Evolutionary conservation across 2,329 filamentous ascomycete genomes (phyloP).

Genomic region (Tolypocladium endophyticum): DNA sequence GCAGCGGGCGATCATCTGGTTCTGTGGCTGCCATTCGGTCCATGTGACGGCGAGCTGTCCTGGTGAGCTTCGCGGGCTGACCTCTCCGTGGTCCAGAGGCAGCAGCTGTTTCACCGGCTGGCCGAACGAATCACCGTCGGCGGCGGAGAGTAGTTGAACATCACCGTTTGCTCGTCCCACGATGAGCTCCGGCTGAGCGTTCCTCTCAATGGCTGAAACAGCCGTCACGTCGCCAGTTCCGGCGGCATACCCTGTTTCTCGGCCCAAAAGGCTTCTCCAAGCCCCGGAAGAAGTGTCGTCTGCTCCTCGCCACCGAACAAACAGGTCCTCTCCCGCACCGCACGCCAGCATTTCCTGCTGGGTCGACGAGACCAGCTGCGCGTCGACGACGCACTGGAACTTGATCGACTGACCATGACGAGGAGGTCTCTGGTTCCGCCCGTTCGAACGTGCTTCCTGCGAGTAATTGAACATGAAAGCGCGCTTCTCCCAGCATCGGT

Average conservation of each 20-base stretch:
- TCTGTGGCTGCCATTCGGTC: constrained; percentile 20
- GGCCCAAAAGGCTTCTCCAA: constrained; percentile 30
- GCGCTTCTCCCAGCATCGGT: constrained; percentile 42
- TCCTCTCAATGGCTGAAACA: constrained; percentile 30
- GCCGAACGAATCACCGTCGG: constrained; percentile 16
- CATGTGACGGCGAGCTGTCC: constrained; percentile 19
- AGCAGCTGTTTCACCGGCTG: constrained; percentile 13
- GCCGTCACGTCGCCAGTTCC: constrained; percentile 40
- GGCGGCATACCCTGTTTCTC: constrained; percentile 24
- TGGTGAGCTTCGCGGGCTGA: constrained; percentile 1
- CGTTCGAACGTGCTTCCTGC: constrained; percentile 5
- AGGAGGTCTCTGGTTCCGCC: constrained; percentile 4
- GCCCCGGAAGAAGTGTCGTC: constrained; percentile 9
- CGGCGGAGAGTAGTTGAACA: constrained; percentile 31
- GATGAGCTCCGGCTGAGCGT: constrained; percentile 23
- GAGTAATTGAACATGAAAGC: constrained; percentile 25
- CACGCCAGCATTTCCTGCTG: constrained; percentile 36
- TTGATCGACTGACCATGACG: constrained; percentile 24
- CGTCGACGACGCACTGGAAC: constrained; percentile 39
- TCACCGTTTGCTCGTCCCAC: constrained; percentile 40
- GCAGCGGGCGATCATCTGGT: constrained; percentile 18
- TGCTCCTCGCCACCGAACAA: constrained; percentile 27
- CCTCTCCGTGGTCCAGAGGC: constrained; percentile 3
- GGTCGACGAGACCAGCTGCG: constrained; percentile 22
- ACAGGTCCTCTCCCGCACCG: constrained; percentile 40